phyloP scores from a whole-genome alignment of 306 rosid genomes.

The Acacia confusa region DNA sequence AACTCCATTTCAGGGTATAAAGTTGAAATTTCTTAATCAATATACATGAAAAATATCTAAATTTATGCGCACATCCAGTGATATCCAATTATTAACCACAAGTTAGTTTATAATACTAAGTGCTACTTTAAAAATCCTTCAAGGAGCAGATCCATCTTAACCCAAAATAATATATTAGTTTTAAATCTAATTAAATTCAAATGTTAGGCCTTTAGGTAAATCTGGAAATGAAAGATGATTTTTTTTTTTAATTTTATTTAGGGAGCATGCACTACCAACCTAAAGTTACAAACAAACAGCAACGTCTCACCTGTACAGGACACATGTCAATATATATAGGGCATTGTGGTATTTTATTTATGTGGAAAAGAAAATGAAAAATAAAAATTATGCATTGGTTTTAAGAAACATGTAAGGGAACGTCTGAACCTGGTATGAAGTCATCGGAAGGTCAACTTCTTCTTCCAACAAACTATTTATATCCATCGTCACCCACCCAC shows the following conservation, averaged over 20 bases:
- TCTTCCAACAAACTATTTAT: slow-evolving; percentile 27
- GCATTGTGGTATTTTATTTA: not conserved
- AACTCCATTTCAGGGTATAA: not conserved
- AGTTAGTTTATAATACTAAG: no score
- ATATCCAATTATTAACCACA: not conserved
- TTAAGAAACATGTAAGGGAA: not conserved
- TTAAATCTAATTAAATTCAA: not conserved
- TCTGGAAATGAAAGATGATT: not conserved
- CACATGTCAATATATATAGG: not conserved
- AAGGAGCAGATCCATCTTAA: not conserved
- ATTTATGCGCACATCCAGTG: not conserved
- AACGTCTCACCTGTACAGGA: not conserved
- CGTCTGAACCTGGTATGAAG: not conserved
- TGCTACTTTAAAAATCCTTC: no score
- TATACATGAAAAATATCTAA: not conserved
- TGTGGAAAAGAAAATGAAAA: not conserved
- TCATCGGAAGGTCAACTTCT: not conserved
- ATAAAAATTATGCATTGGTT: not conserved
- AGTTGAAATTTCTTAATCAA: not conserved
- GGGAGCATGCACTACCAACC: no score
- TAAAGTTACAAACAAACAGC: no score
- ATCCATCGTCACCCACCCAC: slow-evolving; percentile 4
- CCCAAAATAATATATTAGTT: not conserved
- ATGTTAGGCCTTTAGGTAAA: not conserved
- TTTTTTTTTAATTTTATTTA: no score